phyloP scores from a whole-genome alignment of 225 moss, liverwort and hornwort species.

The Ulota crispa region DNA sequence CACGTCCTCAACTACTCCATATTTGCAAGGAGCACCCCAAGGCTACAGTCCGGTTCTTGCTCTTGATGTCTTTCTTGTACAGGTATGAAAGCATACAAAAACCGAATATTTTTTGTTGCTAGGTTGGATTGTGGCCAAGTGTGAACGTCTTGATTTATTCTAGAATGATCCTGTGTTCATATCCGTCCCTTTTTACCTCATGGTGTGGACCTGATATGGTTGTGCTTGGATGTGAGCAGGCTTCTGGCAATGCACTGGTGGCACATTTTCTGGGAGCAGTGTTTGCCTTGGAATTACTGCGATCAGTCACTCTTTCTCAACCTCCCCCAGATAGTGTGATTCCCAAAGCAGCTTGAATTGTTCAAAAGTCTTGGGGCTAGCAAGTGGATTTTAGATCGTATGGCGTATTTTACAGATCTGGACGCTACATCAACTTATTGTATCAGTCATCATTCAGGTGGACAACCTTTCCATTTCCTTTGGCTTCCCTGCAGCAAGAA shows the following conservation, averaged over 20 bases:
- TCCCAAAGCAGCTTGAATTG: conserved; percentile 65
- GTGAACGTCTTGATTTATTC: not conserved
- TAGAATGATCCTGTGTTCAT: not conserved
- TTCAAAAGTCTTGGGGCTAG: not conserved
- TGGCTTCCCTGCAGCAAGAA: not conserved
- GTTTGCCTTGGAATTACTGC: conserved; percentile 86
- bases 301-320: conserved; percentile 89
- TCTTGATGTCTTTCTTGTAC: conserved; percentile 93
- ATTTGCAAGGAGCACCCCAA: conserved; percentile 84
- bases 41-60: conserved; percentile 92
- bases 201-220: conserved; percentile 11
- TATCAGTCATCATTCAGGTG: conserved; percentile 25
- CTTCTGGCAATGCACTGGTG: conserved; percentile 86
- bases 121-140: not conserved
- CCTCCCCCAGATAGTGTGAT: conserved; percentile 88
- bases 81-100: conserved; percentile 48
- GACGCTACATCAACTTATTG: conserved; percentile 28
- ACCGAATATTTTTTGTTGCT: no score
- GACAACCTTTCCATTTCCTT: conserved; percentile 3
- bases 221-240: conserved; percentile 57
- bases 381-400: conserved; percentile 2
- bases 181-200: not conserved
- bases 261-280: conserved; percentile 89
- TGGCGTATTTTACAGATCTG: conserved; percentile 20
- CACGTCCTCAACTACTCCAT: conserved; percentile 86